Conservation (phyloP, 2,329 filamentous ascomycete genomes). For the Fusarium sp. region DNA sequence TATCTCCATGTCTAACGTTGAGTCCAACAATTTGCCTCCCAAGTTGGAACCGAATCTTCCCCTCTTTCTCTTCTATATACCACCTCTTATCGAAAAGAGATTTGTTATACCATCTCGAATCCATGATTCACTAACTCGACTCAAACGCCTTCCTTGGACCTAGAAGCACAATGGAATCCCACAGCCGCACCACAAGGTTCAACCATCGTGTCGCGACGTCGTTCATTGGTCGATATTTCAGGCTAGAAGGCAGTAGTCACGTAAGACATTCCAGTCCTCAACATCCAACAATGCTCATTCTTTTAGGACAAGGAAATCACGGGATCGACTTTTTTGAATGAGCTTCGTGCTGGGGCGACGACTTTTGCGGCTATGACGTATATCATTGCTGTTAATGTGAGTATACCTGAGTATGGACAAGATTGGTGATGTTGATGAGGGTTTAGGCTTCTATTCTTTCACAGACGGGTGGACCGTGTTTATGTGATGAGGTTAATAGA, state of each 20-base stretch:
- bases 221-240: constrained; percentile 29
- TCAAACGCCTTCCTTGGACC: background rate
- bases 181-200: background rate
- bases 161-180: constrained; percentile 13
- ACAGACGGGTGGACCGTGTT: constrained; percentile 30
- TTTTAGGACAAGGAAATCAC: constrained; percentile 59
- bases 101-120: no score
- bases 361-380: constrained; percentile 53
- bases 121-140: background rate
- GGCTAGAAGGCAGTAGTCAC: constrained; percentile 32
- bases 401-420: background rate
- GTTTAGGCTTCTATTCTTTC: constrained; percentile 29
- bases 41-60: no score
- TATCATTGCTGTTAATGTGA: constrained; percentile 44
- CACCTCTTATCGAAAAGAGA: no score
- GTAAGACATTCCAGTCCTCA: constrained; percentile 6
- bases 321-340: constrained; percentile 68
- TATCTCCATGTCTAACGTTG: background rate
- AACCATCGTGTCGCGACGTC: constrained; percentile 12
- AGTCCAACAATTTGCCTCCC: background rate
- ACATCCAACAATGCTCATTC: background rate
- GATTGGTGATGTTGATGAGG: background rate
- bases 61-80: background rate
- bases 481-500: constrained; percentile 25
- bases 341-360: constrained; percentile 71